Evolutionary conservation across 2,329 filamentous ascomycete species (phyloP).

Genomic region (Thelonectria blattea): DNA sequence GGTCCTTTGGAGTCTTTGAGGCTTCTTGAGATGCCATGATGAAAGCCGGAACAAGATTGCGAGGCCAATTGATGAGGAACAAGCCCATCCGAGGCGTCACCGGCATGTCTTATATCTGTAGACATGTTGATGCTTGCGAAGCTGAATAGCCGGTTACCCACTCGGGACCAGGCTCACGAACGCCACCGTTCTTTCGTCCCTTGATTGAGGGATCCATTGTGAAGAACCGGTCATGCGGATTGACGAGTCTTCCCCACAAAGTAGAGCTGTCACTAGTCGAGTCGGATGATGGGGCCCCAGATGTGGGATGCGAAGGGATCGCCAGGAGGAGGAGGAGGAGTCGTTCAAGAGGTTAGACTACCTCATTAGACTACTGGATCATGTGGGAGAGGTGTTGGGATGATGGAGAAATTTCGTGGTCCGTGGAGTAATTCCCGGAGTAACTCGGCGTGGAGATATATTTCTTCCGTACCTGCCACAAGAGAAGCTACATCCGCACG

Average conservation of each 20-base stretch:
- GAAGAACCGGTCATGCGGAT: slow-evolving; percentile 1
- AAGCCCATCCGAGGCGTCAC: no score
- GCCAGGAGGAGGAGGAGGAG: no score
- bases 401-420: no score
- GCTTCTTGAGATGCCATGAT: no score
- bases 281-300: neutral
- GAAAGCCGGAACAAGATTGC: no score
- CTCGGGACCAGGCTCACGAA: neutral
- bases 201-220: neutral
- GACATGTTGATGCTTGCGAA: no score
- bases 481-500: neutral
- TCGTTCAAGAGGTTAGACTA: no score
- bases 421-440: neutral
- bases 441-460: neutral
- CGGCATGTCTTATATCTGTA: no score
- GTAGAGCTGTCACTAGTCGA: neutral
- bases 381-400: neutral
- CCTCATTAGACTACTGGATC: neutral
- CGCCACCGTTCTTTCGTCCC: neutral
- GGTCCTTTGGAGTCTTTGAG: neutral
- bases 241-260: slow-evolving; percentile 6
- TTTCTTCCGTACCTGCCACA: neutral
- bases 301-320: neutral
- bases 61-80: no score
- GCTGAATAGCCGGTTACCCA: no score